Conservation (phyloP, 2,329 filamentous ascomycete species). For the Clonostachys rosea region DNA sequence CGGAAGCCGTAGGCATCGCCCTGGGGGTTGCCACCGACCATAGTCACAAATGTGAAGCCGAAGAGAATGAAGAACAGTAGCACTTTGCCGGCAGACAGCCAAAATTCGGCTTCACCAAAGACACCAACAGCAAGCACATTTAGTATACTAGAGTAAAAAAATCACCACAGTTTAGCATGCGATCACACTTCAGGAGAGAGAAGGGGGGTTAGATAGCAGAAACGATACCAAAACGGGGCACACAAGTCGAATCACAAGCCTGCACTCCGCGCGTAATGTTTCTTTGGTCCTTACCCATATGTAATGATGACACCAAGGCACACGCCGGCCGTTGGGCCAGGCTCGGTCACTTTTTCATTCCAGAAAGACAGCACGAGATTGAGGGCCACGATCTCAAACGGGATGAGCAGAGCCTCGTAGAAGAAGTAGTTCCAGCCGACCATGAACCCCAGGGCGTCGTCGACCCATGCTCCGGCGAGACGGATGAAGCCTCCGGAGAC, state of each 20-base stretch:
- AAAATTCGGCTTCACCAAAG: conserved; percentile 40
- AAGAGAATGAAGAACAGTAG: conserved; percentile 55
- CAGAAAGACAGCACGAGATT: conserved; percentile 29
- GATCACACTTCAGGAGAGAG: conserved; percentile 3
- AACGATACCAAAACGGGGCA: conserved; percentile 1
- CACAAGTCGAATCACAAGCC: background rate
- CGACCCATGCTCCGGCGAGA: conserved; percentile 51
- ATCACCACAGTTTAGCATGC: conserved; percentile 15
- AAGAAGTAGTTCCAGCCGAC: conserved; percentile 45
- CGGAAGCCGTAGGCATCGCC: conserved; percentile 56
- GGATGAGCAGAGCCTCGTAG: conserved; percentile 43
- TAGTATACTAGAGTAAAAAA: conserved; percentile 16
- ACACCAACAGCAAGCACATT: conserved; percentile 34
- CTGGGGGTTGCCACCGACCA: conserved; percentile 54
- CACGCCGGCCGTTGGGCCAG: conserved; percentile 8
- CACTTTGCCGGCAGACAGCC: conserved; percentile 44
- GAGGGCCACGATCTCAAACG: conserved; percentile 43
- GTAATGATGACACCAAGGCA: conserved; percentile 1
- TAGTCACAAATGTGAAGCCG: conserved; percentile 54
- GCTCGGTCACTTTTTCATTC: conserved; percentile 13
- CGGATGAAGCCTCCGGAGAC: conserved; percentile 54
- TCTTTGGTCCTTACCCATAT: conserved; percentile 1
- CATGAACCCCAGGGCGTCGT: conserved; percentile 51
- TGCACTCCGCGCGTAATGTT: too few species aligned
- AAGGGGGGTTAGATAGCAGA: background rate